phyloP scores from a whole-genome alignment of 495 filamentous ascomycete species.

The Aeminium ludgeri region DNA sequence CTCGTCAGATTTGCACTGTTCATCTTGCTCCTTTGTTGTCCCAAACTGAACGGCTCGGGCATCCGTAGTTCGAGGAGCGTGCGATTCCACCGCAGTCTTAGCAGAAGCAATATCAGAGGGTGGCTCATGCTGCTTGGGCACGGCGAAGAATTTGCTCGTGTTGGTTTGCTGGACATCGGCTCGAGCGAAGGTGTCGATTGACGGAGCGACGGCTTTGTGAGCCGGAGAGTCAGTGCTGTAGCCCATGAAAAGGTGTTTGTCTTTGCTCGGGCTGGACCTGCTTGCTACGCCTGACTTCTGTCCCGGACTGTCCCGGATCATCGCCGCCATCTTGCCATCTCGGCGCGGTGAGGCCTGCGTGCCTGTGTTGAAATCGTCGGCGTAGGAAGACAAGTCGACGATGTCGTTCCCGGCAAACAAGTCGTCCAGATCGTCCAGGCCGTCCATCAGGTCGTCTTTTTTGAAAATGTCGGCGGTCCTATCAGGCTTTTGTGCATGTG shows the following conservation, averaged over 20 bases:
- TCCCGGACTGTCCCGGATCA: not conserved
- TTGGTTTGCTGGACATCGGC: not conserved
- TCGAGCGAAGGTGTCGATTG: no score
- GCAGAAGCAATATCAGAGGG: not conserved
- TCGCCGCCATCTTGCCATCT: not conserved
- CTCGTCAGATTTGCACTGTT: not conserved
- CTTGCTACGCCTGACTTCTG: not conserved
- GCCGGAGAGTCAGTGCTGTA: not conserved
- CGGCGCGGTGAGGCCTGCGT: not conserved
- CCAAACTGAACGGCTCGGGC: not conserved
- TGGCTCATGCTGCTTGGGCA: not conserved
- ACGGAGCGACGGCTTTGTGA: not conserved
- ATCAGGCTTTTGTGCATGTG: no score
- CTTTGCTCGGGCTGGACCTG: not conserved
- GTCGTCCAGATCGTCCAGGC: not conserved
- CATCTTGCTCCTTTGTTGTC: not conserved
- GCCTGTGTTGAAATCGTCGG: not conserved
- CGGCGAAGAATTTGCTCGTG: not conserved
- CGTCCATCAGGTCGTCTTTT: not conserved
- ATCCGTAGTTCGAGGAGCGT: no score
- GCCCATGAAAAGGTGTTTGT: conserved; percentile 2
- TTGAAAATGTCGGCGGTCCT: no score
- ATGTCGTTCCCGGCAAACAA: not conserved
- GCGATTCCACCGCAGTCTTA: not conserved
- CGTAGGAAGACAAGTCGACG: conserved; percentile 3